These are phyloP conservation scores for Backusella luteola DNA, from an alignment of 192 early-diverging fungal species.

Conservation along the genomic window DNA sequence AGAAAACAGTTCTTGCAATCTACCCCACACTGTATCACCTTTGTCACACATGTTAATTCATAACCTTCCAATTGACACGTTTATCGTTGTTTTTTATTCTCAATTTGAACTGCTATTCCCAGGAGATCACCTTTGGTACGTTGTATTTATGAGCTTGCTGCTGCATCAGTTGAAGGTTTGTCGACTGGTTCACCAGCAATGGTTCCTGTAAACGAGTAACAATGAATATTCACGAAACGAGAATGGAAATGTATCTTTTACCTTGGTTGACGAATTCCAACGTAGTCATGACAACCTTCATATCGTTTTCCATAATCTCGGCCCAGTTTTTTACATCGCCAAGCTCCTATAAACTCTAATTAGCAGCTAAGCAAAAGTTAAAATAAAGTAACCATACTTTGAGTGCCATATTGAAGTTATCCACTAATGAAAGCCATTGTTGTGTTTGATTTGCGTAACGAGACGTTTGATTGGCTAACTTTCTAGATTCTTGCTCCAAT, in stretches of 20 bases:
- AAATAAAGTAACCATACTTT: constrained; percentile 55
- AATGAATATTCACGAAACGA: background rate
- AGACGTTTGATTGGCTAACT: constrained; percentile 46
- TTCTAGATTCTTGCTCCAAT: constrained; percentile 60
- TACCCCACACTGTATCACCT: background rate
- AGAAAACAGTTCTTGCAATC: background rate
- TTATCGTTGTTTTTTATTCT: constrained; percentile 5
- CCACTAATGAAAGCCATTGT: constrained; percentile 77
- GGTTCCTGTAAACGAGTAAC: background rate
- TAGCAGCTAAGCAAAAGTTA: background rate
- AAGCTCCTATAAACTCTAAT: constrained; percentile 56
- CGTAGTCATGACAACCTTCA: constrained; percentile 68
- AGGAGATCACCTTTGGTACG: background rate
- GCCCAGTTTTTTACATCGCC: constrained; percentile 90
- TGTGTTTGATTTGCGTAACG: constrained; percentile 62
- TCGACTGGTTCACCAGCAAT: background rate
- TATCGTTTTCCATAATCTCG: constrained; percentile 78
- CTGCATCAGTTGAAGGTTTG: background rate
- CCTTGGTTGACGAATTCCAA: constrained; percentile 53
- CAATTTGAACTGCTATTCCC: constrained; percentile 1
- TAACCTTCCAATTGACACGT: background rate
- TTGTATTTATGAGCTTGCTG: background rate
- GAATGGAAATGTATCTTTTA: background rate
- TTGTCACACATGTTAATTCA: background rate
- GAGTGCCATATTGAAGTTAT: constrained; percentile 70